phyloP scores from a whole-genome alignment of 169 alveolate species.

The Cryptosporidium canis region DNA sequence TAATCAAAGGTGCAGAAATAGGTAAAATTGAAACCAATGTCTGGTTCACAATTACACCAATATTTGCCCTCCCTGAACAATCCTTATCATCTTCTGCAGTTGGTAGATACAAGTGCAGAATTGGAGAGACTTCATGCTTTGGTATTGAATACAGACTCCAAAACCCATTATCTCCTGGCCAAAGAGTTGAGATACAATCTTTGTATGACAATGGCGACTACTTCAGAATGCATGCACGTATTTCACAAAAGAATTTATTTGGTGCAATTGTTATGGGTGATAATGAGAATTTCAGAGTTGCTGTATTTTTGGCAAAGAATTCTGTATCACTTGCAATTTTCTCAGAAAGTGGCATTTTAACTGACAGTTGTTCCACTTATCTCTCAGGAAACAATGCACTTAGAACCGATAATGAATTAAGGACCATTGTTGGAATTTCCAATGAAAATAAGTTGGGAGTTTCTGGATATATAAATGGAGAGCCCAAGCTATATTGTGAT shows the following conservation, averaged over 20 bases:
- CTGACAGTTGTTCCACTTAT: conserved; percentile 20
- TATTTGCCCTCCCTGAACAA: not conserved
- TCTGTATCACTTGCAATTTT: conserved; percentile 23
- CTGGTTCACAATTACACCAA: conserved; percentile 10
- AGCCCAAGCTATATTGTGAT: not conserved
- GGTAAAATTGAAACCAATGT: not conserved
- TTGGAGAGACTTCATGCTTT: conserved; percentile 33
- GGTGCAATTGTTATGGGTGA: conserved; percentile 67
- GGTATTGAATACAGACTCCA: conserved; percentile 41
- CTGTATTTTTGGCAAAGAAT: conserved; percentile 14
- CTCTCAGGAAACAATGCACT: conserved; percentile 19
- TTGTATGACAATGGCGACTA: not conserved
- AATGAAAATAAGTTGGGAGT: conserved; percentile 31
- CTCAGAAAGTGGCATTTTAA: conserved; percentile 1
- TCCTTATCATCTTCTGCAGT: conserved; percentile 19
- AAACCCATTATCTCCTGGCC: conserved; percentile 51
- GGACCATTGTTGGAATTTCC: conserved; percentile 9
- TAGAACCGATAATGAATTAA: not conserved
- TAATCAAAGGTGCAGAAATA: not conserved
- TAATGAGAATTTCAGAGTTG: not conserved
- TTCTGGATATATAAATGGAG: conserved; percentile 1
- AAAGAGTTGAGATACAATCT: conserved; percentile 10
- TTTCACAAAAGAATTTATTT: not conserved
- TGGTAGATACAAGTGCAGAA: conserved; percentile 39
- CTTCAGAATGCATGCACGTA: not conserved